Conservation (phyloP, 257 asterid genomes). For the Scutellaria minor region DNA sequence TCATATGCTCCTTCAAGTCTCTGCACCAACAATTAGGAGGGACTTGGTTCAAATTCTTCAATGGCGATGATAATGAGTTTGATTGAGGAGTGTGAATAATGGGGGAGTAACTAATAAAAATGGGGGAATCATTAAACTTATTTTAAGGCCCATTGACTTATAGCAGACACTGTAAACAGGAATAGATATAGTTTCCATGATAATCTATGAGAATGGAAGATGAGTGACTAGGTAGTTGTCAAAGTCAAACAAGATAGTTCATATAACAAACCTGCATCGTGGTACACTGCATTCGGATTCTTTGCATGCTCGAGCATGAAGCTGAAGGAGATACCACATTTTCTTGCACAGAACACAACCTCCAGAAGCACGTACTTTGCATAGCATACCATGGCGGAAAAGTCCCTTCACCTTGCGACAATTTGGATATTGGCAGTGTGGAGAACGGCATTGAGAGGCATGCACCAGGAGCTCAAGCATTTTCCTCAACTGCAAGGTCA, state of each 20-base stretch:
- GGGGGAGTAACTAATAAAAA: no score
- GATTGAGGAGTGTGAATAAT: no score
- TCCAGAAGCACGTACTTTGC: conserved; percentile 90
- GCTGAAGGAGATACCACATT: conserved; percentile 98
- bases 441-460: conserved; percentile 89
- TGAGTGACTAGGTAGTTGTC: background rate
- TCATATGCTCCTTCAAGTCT: conserved; percentile 63
- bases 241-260: conserved; percentile 18
- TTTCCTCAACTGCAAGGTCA: conserved; percentile 74
- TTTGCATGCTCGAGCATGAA: conserved; percentile 96
- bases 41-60: background rate
- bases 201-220: background rate
- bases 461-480: conserved; percentile 98
- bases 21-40: conserved; percentile 39
- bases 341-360: conserved; percentile 91
- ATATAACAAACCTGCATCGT: conserved; percentile 78
- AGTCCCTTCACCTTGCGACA: conserved; percentile 98
- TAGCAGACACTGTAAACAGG: background rate
- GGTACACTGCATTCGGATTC: conserved; percentile 91
- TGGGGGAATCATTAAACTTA: no score
- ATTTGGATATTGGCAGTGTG: conserved; percentile 81
- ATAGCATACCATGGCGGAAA: conserved; percentile 89
- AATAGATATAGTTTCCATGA: background rate
- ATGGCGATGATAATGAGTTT: background rate
- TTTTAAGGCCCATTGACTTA: background rate